Percentiles rank a stretch among this genome's conserved stretches.
These are phyloP conservation scores for Phoma sp. DNA, from an alignment of 2,329 filamentous ascomycete genomes.

Conservation along the genomic window DNA sequence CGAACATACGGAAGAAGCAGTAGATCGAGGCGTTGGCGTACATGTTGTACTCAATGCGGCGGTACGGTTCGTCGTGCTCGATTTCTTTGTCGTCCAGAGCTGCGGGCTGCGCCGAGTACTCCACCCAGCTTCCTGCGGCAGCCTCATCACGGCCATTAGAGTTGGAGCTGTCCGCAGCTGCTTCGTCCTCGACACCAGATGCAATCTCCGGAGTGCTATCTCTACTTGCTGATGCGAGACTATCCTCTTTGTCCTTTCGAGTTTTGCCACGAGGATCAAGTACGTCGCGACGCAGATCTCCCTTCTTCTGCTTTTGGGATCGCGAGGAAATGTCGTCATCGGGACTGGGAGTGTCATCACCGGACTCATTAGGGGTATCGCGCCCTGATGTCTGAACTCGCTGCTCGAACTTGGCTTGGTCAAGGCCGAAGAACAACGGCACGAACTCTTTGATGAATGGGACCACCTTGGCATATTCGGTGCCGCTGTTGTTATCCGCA, in stretches of 20 bases:
- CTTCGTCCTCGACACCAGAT: slow-evolving; percentile 80
- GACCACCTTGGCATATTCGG: slow-evolving; percentile 53
- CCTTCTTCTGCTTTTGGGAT: slow-evolving; percentile 69
- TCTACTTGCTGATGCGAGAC: slow-evolving; percentile 77
- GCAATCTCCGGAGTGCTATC: slow-evolving; percentile 85
- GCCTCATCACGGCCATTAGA: slow-evolving; percentile 65
- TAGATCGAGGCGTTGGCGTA: slow-evolving; percentile 92
- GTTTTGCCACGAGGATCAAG: slow-evolving; percentile 79
- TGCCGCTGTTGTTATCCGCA: slow-evolving; percentile 49
- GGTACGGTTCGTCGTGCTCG: slow-evolving; percentile 78
- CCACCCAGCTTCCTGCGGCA: slow-evolving; percentile 68
- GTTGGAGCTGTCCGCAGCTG: slow-evolving; percentile 64
- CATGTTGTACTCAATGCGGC: slow-evolving; percentile 81
- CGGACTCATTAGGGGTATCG: slow-evolving; percentile 47
- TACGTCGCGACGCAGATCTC: slow-evolving; percentile 78
- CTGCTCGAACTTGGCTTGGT: slow-evolving; percentile 65
- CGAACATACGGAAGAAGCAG: slow-evolving; percentile 92
- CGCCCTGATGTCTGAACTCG: slow-evolving; percentile 60
- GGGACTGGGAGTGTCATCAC: slow-evolving; percentile 70
- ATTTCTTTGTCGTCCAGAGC: slow-evolving; percentile 68
- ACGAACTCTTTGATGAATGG: slow-evolving; percentile 59
- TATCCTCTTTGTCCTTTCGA: slow-evolving; percentile 78
- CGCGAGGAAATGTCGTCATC: slow-evolving; percentile 74
- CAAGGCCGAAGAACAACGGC: slow-evolving; percentile 57
- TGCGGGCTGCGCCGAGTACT: slow-evolving; percentile 61